Evolutionary conservation across 2,329 filamentous ascomycete species (phyloP), one percentile per base, ranked within the genome.

Genomic region (Aureobasidium zeae): DNA sequence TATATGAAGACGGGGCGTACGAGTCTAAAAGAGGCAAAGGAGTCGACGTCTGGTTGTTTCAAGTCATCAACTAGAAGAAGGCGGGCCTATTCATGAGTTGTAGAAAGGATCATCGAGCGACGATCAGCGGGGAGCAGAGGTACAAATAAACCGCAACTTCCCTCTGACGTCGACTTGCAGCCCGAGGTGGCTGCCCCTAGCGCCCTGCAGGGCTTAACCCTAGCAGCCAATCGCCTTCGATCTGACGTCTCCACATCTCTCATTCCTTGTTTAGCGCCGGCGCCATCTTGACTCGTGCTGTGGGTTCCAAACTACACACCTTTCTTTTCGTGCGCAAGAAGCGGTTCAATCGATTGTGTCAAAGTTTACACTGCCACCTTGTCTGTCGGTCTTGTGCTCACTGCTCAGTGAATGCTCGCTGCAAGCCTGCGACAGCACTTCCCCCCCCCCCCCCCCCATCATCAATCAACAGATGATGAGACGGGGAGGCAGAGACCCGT

Each of bases 111-210:
- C 39, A 34, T n/a, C 39, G 10, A 16, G n/a, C 39, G 39, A 33
- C 39, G 39, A 43, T 43, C 39, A 43, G 39, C 39, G 39, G 39
- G 39, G 39, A 43, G 39, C 21, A 39, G 39, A 43, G 39, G 39
- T 43, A 43, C 29, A 43, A 43, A 43, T 43, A 43, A 36, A 25
- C 33, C 39, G 39, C 39, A 20, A 29, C 30, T 43, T 26, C 28
- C 13, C 39, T 25, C 29, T 43, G 39, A 43, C 39, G 39, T 43
- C 39, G 39, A 43, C 39, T 28, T 20, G 34, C 39, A 43, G 39
- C 16, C 38, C 39, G 30, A 21, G 33, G 39, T 43, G 39, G 39
- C 39, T 43, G 29, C 26, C 16, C n/a, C 28, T 43, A 43, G 39
- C 39, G 20, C 17, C 15, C 20, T 34, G 39, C 39, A 43, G 39